Base-by-base conservation (phyloP, 139 green algal species). In the Chara braunii region DNA sequence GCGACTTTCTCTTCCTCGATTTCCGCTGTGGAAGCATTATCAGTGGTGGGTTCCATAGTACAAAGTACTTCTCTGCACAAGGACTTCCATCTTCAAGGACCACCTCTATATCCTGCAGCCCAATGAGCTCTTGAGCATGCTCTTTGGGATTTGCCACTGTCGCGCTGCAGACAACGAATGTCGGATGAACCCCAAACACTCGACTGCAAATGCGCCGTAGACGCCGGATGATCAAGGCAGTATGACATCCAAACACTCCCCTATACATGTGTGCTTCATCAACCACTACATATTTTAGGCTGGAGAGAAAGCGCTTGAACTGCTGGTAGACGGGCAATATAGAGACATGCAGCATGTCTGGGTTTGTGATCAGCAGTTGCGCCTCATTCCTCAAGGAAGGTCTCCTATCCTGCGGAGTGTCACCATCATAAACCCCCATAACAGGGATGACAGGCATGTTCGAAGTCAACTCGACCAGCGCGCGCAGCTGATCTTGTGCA, bases 31-130 rank as follows among this genome's bases (percentile, higher is more conserved):
- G 61, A 32, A 43, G 28, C 11, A 51, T 7, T 30, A 36, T n/a
- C 31, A 95, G 64, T 1, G 91, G 87, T 6, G 91, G 91, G 72
- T 97, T 97, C 92, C 91, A 97, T 66, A 97, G 69, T 43, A 94
- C 80, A 71, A 96, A 93, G 22, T 33, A 55, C 66, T 93, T 90
- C 23, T 84, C 60, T 0, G 82, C 90, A 37, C 82, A 73, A 0
- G 91, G 91, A 0, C 82, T 90, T 26, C 90, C 88, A 51, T 96
- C 89, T 28, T 89, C 62, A 1, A 45, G 50, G 9, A 95, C 75
- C 9, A 89, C 74, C 11, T 58, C 29, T 31, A 85, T 68, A 5
- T 71, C 55, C 0, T 57, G 29, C 8, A 73, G 35, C 29, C 64
- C 64, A 45, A 59, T 23, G 32, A 70, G 57, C 42, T 51, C 43